These are phyloP conservation scores for Pichia cactophila DNA, from an alignment of 1,139 yeast genomes.

Conservation along the genomic window DNA sequence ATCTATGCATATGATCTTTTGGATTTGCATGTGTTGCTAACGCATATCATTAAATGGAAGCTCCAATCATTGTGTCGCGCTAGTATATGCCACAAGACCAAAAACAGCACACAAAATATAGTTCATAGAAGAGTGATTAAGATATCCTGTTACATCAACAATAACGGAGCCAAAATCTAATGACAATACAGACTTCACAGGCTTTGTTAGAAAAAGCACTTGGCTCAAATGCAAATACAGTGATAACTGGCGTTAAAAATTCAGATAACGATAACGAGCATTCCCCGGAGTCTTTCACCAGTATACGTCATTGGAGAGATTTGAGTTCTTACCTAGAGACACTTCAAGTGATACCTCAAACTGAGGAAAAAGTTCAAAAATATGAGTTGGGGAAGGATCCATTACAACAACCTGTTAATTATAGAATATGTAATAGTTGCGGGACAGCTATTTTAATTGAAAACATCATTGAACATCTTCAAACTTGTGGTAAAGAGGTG, in stretches of 20 bases:
- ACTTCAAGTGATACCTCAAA: conserved; percentile 4
- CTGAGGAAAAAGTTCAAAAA: no score
- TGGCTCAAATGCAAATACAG: conserved; percentile 18
- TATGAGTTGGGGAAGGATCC: conserved; percentile 29
- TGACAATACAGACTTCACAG: conserved; percentile 6
- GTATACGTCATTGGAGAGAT: conserved; percentile 46
- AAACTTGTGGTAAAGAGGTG: conserved; percentile 39
- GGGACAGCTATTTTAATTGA: conserved; percentile 53
- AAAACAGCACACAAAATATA: no score
- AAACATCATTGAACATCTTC: conserved; percentile 40
- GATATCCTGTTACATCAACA: background rate
- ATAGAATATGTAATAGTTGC: conserved; percentile 61
- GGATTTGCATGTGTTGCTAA: no score
- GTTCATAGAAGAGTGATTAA: no score
- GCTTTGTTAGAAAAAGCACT: conserved; percentile 20
- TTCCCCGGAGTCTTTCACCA: conserved; percentile 11
- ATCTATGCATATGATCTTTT: no score
- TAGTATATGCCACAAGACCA: no score
- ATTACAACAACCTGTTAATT: conserved; percentile 39
- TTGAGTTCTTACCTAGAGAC: conserved; percentile 51
- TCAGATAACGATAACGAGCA: conserved; percentile 3
- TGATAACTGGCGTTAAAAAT: conserved; percentile 8
- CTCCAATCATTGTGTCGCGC: no score
- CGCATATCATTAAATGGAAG: no score
- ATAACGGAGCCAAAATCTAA: background rate